phyloP scores from a whole-genome alignment of 2,329 filamentous ascomycete genomes.

The Hirsutella thompsonii region DNA sequence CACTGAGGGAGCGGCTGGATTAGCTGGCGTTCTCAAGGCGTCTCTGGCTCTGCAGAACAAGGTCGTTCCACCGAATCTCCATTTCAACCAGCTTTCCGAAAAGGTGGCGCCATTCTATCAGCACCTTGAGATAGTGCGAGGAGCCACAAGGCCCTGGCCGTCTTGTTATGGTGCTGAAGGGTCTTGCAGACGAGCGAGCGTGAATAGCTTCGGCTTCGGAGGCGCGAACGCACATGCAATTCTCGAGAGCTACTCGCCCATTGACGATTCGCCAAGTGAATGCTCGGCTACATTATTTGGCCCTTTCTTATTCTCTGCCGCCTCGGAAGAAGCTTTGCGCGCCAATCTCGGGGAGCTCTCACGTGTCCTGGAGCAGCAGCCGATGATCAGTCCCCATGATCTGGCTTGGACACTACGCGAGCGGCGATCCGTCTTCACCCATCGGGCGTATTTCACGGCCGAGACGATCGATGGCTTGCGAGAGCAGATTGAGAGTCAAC shows the following conservation, averaged over 20 bases:
- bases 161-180: neutral
- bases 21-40: slow-evolving; percentile 10
- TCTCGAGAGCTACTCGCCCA: slow-evolving; percentile 8
- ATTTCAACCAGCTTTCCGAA: slow-evolving; percentile 12
- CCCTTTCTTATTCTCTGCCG: neutral
- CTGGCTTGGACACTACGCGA: no score
- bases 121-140: slow-evolving; percentile 10
- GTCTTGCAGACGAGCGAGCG: slow-evolving; percentile 23
- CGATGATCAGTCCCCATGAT: no score
- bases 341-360: no score
- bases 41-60: slow-evolving; percentile 7
- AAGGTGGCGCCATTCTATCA: slow-evolving; percentile 10
- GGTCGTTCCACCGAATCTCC: slow-evolving; percentile 16
- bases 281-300: neutral
- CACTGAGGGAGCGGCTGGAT: slow-evolving; percentile 11
- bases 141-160: slow-evolving; percentile 10
- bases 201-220: slow-evolving; percentile 34
- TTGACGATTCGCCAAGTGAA: neutral
- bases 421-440: no score
- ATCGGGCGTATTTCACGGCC: no score
- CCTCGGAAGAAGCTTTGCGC: neutral
- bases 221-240: slow-evolving; percentile 34
- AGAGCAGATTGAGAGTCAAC: neutral
- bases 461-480: no score
- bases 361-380: no score